Percentiles rank a stretch among this genome's conserved stretches.
These are phyloP conservation scores for Coelastrella sp. DNA, from an alignment of 139 green algal genomes.

Conservation along the genomic window DNA sequence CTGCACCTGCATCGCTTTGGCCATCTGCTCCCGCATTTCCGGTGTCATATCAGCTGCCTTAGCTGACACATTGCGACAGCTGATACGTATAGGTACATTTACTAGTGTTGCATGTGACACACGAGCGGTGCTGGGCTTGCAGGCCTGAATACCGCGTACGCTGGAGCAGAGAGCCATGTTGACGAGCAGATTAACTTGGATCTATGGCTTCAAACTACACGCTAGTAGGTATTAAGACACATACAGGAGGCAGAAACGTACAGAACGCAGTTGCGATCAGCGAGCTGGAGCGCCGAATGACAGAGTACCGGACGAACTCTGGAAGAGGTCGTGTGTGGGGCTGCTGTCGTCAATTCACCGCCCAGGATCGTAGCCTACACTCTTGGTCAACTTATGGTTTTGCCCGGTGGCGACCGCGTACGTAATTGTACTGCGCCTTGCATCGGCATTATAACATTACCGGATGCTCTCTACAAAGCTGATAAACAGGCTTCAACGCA, in stretches of 20 bases:
- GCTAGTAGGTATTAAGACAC: background rate
- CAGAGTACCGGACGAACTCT: background rate
- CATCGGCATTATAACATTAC: too few species aligned
- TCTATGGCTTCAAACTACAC: background rate
- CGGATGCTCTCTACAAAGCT: too few species aligned
- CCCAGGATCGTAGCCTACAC: too few species aligned
- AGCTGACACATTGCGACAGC: background rate
- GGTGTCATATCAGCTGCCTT: background rate
- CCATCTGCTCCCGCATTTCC: conserved; percentile 18
- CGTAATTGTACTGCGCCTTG: too few species aligned
- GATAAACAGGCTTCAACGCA: too few species aligned
- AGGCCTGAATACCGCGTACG: background rate
- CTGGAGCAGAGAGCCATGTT: background rate
- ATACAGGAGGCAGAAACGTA: background rate
- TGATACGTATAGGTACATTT: background rate
- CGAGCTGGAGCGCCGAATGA: background rate
- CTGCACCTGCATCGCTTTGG: conserved; percentile 8
- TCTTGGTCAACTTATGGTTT: too few species aligned
- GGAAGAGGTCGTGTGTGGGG: background rate
- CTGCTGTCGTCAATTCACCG: too few species aligned
- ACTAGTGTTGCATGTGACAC: too few species aligned
- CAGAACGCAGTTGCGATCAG: background rate
- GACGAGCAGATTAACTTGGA: background rate
- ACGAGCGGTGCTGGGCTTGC: background rate
- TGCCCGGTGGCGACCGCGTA: too few species aligned